Base-by-base conservation (phyloP, 805 yeast genomes). In the Vanderwaltozyma yarrowii region DNA sequence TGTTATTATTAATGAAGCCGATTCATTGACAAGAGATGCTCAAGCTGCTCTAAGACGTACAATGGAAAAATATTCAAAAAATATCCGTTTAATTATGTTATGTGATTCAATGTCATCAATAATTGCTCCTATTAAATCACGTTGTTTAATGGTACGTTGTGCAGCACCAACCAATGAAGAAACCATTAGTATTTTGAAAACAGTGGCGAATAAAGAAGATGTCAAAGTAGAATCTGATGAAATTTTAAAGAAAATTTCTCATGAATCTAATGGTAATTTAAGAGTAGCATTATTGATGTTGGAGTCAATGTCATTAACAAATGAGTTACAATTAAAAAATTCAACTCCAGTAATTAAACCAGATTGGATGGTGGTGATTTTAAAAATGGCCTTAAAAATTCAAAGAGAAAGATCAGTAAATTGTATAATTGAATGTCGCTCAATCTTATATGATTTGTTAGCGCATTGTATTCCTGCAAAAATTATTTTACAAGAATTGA, bases 21-120 rank as follows among this genome's bases (percentile, higher is more conserved):
- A 88, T 46, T 74, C 85, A 6, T 67, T 88, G 44, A 79, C 87
- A 16, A 73, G 95, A 60, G 96, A 88, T 58, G 96, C 96, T 0
- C 96, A 88, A 56, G 94, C 96, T 4, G 96, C 96, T 0, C 65
- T 88, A 44, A 77, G 96, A 71, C 73, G 96, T 61, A 88, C 96
- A 1, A 88, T 88, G 95, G 96, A 88, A 56, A 88, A 86, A 57
- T 88, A 86, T 60, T 84, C 96, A 2, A 71, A 80, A 18, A 88
- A 86, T 54, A 76, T 92, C 48, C 73, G 99, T 43, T 66, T 92
- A 45, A 74, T 92, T 26, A 65, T 92, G 65, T 70, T 92, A 16
- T 84, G 95, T 49, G 89, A 86, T 55, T 76, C 96, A 3, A 84
- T 95, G 19, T 84, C 95, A 17, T 84, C 83, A 46, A 88, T 92